These are phyloP conservation scores for Pseudopithomyces chartarum DNA, from an alignment of 2,329 filamentous ascomycete species.

Conservation along the genomic window DNA sequence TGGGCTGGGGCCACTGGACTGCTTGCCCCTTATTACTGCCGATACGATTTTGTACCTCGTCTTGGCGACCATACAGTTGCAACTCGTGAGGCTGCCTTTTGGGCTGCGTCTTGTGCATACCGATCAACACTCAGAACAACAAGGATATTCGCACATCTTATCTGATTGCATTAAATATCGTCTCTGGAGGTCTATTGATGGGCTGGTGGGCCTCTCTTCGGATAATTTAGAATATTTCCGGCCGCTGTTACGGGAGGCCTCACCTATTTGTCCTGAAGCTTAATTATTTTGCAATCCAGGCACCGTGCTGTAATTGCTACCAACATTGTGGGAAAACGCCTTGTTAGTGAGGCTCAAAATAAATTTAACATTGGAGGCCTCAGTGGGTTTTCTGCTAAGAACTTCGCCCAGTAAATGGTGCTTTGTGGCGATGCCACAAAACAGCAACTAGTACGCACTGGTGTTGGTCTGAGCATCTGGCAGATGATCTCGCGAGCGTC, in stretches of 20 bases:
- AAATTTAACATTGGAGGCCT: not conserved
- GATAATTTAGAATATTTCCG: no score
- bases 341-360: not conserved
- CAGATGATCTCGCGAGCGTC: not conserved
- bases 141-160: no score
- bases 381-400: not conserved
- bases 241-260: no score
- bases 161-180: no score
- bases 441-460: not conserved
- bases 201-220: no score
- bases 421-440: not conserved
- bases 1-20: not conserved
- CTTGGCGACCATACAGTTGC: not conserved
- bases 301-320: no score
- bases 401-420: not conserved
- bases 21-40: not conserved
- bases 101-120: not conserved
- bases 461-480: not conserved
- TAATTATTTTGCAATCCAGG: no score
- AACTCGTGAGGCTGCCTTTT: not conserved
- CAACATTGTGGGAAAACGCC: not conserved
- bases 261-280: no score
- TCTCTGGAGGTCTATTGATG: no score
- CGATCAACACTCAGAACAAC: no score
- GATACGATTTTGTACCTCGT: not conserved